Evolutionary conservation across 2,329 filamentous ascomycete genomes (phyloP).

Genomic region (Periconia sp.): DNA sequence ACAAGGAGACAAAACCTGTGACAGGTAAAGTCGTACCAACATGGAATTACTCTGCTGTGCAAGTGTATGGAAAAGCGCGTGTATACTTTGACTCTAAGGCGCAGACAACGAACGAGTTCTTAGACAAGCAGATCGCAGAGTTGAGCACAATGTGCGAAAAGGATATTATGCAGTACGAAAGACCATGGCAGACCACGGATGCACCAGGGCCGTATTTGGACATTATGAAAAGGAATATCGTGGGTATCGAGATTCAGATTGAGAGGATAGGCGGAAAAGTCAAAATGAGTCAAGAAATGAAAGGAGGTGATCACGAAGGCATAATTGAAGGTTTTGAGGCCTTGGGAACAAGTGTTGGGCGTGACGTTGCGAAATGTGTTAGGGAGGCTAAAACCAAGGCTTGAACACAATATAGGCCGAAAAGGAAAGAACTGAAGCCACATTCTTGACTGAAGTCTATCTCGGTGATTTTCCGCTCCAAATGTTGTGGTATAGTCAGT

Average conservation of each 20-base stretch:
- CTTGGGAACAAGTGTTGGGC: conserved; percentile 48
- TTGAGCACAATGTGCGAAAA: conserved; percentile 60
- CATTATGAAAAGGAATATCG: conserved; percentile 27
- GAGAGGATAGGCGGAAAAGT: conserved; percentile 29
- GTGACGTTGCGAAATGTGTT: conserved; percentile 36
- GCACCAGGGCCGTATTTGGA: conserved; percentile 64
- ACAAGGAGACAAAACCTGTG: conserved; percentile 67
- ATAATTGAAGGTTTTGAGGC: conserved; percentile 63
- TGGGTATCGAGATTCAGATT: conserved; percentile 34
- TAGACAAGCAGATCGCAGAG: conserved; percentile 60
- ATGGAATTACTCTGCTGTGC: conserved; percentile 72
- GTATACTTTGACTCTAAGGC: conserved; percentile 61
- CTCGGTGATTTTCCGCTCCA: no score
- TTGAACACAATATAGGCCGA: no score
- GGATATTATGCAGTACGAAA: conserved; percentile 62
- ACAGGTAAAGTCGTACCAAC: conserved; percentile 73
- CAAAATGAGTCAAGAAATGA: conserved; percentile 36
- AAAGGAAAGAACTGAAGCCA: no score
- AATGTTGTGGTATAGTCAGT: no score
- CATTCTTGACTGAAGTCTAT: no score
- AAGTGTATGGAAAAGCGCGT: conserved; percentile 65
- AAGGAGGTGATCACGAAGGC: conserved; percentile 47
- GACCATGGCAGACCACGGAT: conserved; percentile 64
- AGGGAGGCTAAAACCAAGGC: conserved; percentile 35
- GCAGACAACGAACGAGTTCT: conserved; percentile 54